phyloP scores from a whole-genome alignment of 768 basidiomycete species.

The Rhizopogon roseolus region DNA sequence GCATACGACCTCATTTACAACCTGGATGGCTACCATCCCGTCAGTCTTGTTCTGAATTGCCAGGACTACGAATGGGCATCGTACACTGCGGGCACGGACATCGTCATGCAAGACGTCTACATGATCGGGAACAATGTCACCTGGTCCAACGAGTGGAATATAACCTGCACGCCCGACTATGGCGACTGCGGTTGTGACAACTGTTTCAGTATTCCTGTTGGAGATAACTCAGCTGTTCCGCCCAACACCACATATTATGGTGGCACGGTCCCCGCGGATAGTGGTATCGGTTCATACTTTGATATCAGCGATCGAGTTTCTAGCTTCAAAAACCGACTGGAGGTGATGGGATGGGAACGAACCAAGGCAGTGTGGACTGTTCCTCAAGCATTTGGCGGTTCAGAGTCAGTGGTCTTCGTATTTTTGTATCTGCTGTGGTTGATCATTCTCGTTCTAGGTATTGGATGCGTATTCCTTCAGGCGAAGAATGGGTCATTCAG shows the following conservation, averaged over 20 bases:
- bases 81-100: constrained; percentile 61
- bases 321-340: constrained; percentile 53
- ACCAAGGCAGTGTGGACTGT: constrained; percentile 75
- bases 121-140: constrained; percentile 55
- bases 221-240: constrained; percentile 28
- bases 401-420: constrained; percentile 20
- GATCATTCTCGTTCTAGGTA: constrained; percentile 38
- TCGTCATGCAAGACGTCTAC: constrained; percentile 63
- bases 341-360: constrained; percentile 63
- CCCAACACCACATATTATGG: constrained; percentile 18
- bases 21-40: constrained; percentile 63
- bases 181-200: constrained; percentile 75
- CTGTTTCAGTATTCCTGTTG: constrained; percentile 42
- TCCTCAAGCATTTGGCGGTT: constrained; percentile 70
- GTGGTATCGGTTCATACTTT: constrained; percentile 39
- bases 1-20: constrained; percentile 54
- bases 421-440: not conserved
- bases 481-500: constrained; percentile 64
- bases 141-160: constrained; percentile 56
- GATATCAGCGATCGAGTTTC: constrained; percentile 69
- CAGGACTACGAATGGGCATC: constrained; percentile 59
- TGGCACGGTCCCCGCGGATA: constrained; percentile 22
- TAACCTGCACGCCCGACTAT: constrained; percentile 56
- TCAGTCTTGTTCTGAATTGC: constrained; percentile 62
- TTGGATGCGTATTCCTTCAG: constrained; percentile 63